Base-by-base conservation (phyloP, 2,329 filamentous ascomycete genomes). In the Shiraia bambusicola region DNA sequence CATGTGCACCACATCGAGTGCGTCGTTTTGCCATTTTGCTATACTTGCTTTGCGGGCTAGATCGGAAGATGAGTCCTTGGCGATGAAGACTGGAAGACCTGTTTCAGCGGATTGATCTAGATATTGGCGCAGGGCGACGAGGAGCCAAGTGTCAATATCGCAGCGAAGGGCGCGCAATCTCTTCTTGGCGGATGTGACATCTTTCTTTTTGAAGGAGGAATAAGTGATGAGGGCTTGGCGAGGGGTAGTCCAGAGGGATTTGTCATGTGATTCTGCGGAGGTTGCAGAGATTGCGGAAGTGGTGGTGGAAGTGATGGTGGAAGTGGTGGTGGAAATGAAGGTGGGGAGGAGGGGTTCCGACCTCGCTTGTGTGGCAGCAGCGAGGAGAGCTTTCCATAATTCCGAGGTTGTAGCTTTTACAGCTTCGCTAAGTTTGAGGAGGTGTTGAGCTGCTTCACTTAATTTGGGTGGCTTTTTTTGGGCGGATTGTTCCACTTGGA, bases 151-250 rank as follows among this genome's bases (percentile, higher is more conserved):
- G 25, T 65, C 58, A 10, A 61, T 47, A n/a, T 65, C 58, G 26
- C 45, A 46, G 16, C 57, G 46, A 2, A 63, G 32, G 5, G 47
- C 32, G 6, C 51, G 35, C 13, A 61, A 35, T 36, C 53, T 59
- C 50, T 62, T 62, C 47, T 61, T 59, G 14, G 53, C 34, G 6
- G 36, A 47, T 6, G 51, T 57, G 34, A 63, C 44, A n/a, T 62
- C 52, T 35, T 58, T 56, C 42, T 63, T 56, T 34, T 60, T 63
- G 58, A 55, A 56, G 42, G 37, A 72, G 2, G 44, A 48, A 65
- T 17, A 72, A 8, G 19, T 22, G 72, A 52, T 45, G 14, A 65
- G 35, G 14, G 56, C 58, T n/a, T 63, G 57, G 15, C 57, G 38
- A 12, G 48, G 42, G 7, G 54, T 59, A 12, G 40, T 30, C 54